Evolutionary conservation across 495 filamentous ascomycete genomes (phyloP).

Genomic region (Margaritispora aquatica): DNA sequence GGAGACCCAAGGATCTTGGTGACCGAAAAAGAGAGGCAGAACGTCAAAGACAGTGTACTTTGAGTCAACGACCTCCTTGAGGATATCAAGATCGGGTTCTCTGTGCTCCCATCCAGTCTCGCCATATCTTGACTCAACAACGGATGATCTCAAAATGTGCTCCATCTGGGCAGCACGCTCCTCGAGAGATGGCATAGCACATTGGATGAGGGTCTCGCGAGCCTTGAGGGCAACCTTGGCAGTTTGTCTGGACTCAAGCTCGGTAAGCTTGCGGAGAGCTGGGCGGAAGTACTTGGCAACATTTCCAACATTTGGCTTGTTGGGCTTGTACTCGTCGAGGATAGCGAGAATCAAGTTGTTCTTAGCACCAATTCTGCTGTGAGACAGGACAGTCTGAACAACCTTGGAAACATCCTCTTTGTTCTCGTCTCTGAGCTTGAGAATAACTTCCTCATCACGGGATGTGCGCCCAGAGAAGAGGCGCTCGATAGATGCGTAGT

Average conservation of each 20-base stretch:
- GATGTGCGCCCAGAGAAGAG: conserved; percentile 78
- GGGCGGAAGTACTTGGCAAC: conserved; percentile 83
- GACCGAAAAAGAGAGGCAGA: conserved; percentile 85
- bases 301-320: conserved; percentile 83
- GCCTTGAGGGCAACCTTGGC: conserved; percentile 97
- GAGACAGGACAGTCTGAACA: conserved; percentile 83
- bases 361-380: conserved; percentile 87
- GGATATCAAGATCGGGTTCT: conserved; percentile 74
- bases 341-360: conserved; percentile 92
- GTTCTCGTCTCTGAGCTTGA: conserved; percentile 91
- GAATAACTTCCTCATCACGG: conserved; percentile 91
- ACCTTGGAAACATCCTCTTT: conserved; percentile 83
- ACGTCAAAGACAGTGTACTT: conserved; percentile 98
- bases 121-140: conserved; percentile 94
- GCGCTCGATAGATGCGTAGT: conserved; percentile 77
- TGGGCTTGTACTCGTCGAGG: conserved; percentile 88
- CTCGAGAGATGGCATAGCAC: conserved; percentile 89
- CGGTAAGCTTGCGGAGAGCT: conserved; percentile 76
- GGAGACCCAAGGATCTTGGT: conserved; percentile 91
- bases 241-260: conserved; percentile 82
- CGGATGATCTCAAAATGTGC: conserved; percentile 93
- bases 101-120: conserved; percentile 97
- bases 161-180: conserved; percentile 96
- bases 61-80: conserved; percentile 97
- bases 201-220: conserved; percentile 94